phyloP scores from a whole-genome alignment of 2,329 filamentous ascomycete species.

The Curvularia spicifera region DNA sequence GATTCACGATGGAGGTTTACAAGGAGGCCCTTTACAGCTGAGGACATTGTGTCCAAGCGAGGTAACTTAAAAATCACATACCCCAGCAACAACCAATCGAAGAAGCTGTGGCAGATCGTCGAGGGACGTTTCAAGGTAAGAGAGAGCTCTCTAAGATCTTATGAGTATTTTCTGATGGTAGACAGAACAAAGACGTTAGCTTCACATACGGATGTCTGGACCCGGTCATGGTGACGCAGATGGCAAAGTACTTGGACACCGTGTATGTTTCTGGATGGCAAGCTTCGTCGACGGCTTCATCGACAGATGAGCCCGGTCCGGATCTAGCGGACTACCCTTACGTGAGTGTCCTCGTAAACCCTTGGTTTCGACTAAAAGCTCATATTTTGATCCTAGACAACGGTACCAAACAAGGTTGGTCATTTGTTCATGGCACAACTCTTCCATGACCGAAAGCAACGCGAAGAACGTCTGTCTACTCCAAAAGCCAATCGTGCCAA shows the following conservation, averaged over 20 bases:
- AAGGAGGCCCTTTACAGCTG: constrained; percentile 89
- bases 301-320: constrained; percentile 93
- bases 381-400: constrained; percentile 67
- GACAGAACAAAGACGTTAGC: constrained; percentile 79
- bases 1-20: constrained; percentile 92
- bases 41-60: constrained; percentile 95
- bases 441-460: constrained; percentile 99
- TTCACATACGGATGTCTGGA: constrained; percentile 98
- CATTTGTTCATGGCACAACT: constrained; percentile 98
- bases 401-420: constrained; percentile 96
- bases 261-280: constrained; percentile 99
- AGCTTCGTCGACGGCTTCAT: constrained; percentile 92
- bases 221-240: constrained; percentile 98
- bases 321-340: constrained; percentile 96
- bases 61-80: constrained; percentile 91
- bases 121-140: constrained; percentile 83
- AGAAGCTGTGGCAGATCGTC: constrained; percentile 93
- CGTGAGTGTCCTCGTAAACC: constrained; percentile 31
- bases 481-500: constrained; percentile 75
- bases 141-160: background rate
- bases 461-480: constrained; percentile 85
- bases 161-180: constrained; percentile 21
- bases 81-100: constrained; percentile 83
- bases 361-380: constrained; percentile 15
- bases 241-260: constrained; percentile 98